Evolutionary conservation across 1,284 basidiomycete genomes (phyloP), one percentile per base, ranked within the genome.

Genomic region (Dichomitus squalens): DNA sequence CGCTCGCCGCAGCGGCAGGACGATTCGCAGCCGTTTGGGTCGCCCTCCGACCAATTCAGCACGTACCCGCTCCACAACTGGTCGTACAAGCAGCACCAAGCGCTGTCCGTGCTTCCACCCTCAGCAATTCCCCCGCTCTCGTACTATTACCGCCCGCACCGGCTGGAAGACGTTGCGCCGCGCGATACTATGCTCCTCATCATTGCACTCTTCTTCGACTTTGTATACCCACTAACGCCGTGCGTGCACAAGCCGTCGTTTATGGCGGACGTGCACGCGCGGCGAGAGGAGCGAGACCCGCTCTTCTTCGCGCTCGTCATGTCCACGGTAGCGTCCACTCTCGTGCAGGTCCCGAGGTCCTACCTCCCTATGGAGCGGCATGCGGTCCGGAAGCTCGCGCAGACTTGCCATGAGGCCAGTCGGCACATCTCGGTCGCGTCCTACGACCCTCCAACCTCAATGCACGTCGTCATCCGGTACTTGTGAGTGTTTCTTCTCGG

Each of bases 251-350:
- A 87, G 67, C 91, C 91, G 36, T 90, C 90, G 1, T 95, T 94
- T 70, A 88, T 93, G 86, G 86, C 88, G 21, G 92, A 93, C 73
- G 77, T 95, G 33, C 85, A 88, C 60, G 78, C 83, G 0, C 82
- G 83, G 44, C 75, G 90, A 57, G 93, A 95, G 73, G 91, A 93
- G 68, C 82, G 84, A 12, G 90, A 92, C 66, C 90, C 90, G n/a
- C 80, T 92, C 14, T 95, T 93, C 76, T 93, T 92, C 67, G 88
- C 92, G 4, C 77, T 95, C 20, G 90, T 95, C 60, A 90, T 94
- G 85, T 89, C 87, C 4, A 90, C 90, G 11, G 83, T 94, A 16
- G 90, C 91, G 11, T 87, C 85, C 9, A 95, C 93, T 0, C 77
- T 95, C 11, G 89, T 93, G 9, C 90, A 93, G 71, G 86, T 92